Base-by-base conservation (phyloP, 83 land plant species). In the Thuja plicata region DNA sequence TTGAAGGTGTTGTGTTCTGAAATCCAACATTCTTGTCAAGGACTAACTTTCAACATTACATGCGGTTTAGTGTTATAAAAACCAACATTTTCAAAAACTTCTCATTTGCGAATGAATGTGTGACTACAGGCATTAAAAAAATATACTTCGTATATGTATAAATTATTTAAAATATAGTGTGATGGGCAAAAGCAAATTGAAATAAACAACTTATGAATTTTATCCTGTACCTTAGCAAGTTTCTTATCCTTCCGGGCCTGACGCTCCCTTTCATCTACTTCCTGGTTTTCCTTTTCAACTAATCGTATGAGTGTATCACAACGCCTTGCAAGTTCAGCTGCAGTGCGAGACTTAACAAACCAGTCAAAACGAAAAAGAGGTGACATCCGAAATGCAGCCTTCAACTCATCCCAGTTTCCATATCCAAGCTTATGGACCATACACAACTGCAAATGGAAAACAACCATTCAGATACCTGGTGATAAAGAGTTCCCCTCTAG, bases 381-480 rank as follows among this genome's bases (percentile, higher is more conserved):
- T 35, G 99, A 97, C 55, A 94, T 95, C 8, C 99, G 97, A 66
- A 98, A 97, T 55, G 97, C 99, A 83, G 99, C 99, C 91, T 97
- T 98, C 45, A 98, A 87, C 92, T 97, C 99, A 89, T 98, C 99
- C 99, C 99, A 98, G 93, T 98, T 98, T 32, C 99, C 99, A 94
- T 98, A 98, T 30, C 99, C 99, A 90, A 98, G 96, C 80, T 97
- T 96, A 92, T 98, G 98, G 54, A 98, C 96, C 98, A 96, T 96
- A 93, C 99, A 98, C 38, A 98, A 89, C 95, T 97, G 91, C 38
- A 55, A 88, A 35, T 34, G 17, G 82, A 40, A 88, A 78, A 66
- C 37, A 35, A 15, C 11, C 8, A 85, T 16, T 52, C 66, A 85
- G 57, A 35, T 32, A 40, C 21, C 45, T 86, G 27, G 17, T 13